Evolutionary conservation across 2,329 filamentous ascomycete species (phyloP).

Genomic region (Aspergillus aculeatus): DNA sequence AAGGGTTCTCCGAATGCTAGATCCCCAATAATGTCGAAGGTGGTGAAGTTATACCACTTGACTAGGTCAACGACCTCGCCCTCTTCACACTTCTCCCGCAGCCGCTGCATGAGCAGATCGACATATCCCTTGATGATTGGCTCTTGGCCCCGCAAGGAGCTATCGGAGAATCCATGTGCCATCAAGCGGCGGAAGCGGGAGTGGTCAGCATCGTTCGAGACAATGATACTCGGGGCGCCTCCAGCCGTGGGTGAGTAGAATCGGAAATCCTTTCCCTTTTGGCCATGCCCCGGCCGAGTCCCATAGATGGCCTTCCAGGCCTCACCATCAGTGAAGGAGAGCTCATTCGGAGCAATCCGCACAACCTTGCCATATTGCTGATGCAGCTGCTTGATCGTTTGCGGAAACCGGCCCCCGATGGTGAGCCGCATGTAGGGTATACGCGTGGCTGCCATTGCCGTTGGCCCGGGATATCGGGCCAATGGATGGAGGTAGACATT

Average conservation of each 20-base stretch:
- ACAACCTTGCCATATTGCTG: too few relatives aligned
- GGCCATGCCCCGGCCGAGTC: too few relatives aligned
- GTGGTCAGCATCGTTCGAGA: conserved; percentile 25
- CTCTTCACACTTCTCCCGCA: conserved; percentile 13
- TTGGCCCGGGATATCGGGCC: conserved; percentile 13
- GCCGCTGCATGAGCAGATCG: conserved; percentile 25
- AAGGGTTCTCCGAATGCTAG: conserved; percentile 44
- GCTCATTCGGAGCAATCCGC: too few relatives aligned
- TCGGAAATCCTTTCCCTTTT: too few relatives aligned
- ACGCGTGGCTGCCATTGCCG: too few relatives aligned
- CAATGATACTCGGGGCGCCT: conserved; percentile 13
- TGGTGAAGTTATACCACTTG: conserved; percentile 37
- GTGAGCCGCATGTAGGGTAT: too few relatives aligned
- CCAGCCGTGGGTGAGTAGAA: too few relatives aligned
- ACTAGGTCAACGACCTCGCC: conserved; percentile 27
- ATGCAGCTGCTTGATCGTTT: too few relatives aligned
- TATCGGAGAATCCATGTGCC: conserved; percentile 35
- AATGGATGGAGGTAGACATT: conserved; percentile 9
- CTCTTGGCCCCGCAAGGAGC: conserved; percentile 28
- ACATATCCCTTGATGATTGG: conserved; percentile 18
- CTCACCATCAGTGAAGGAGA: too few relatives aligned
- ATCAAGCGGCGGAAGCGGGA: conserved; percentile 28
- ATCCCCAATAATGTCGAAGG: conserved; percentile 46
- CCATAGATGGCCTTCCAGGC: too few relatives aligned
- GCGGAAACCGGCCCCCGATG: too few relatives aligned